These are phyloP conservation scores for Hericium alpestre DNA, from an alignment of 768 basidiomycete species.

Conservation along the genomic window DNA sequence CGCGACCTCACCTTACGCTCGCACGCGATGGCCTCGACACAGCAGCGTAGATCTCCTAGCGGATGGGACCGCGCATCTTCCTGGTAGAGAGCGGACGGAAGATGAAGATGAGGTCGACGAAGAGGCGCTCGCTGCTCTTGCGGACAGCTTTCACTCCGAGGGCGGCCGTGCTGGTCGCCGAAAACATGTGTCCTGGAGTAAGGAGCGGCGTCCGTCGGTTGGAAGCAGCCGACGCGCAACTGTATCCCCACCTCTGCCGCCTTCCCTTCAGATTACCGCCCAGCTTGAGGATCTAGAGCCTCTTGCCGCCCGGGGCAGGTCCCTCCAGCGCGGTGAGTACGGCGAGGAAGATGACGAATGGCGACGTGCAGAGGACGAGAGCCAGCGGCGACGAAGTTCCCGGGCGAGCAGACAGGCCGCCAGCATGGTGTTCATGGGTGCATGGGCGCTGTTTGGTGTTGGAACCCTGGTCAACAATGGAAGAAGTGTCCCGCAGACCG, in stretches of 20 bases:
- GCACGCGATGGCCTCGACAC: constrained; percentile 23
- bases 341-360: constrained; percentile 10
- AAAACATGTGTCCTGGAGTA: constrained; percentile 62
- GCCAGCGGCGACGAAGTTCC: constrained; percentile 28
- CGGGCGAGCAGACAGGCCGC: constrained; percentile 60
- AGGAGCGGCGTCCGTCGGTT: constrained; percentile 30
- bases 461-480: constrained; percentile 35
- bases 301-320: constrained; percentile 29
- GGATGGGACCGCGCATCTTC: constrained; percentile 12
- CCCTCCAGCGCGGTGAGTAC: constrained; percentile 29
- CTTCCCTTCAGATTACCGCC: constrained; percentile 20
- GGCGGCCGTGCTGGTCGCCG: constrained; percentile 32
- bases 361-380: constrained; percentile 1
- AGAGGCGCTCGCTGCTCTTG: constrained; percentile 42
- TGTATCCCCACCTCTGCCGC: constrained; percentile 17
- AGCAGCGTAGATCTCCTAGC: constrained; percentile 15
- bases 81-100: constrained; percentile 16
- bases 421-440: constrained; percentile 72
- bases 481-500: constrained; percentile 18
- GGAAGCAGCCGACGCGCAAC: constrained; percentile 20
- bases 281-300: constrained; percentile 1
- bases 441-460: constrained; percentile 64
- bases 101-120: constrained; percentile 41
- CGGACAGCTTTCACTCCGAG: constrained; percentile 75
- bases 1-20: background rate